Base-by-base conservation (phyloP, 257 asterid genomes). In the Solanum peruvianum region DNA sequence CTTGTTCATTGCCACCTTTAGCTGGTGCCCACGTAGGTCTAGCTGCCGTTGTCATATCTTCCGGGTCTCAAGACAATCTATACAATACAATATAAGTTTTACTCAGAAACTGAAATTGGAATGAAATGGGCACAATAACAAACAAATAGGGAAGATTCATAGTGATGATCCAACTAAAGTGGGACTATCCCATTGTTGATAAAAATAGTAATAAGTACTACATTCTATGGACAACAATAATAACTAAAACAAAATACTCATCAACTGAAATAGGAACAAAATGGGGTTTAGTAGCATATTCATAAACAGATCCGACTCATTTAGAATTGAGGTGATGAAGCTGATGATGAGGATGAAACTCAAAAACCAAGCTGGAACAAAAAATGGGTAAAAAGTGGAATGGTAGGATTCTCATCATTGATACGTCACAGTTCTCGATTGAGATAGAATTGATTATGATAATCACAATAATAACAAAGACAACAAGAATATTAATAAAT, bases 21-120 rank as follows among this genome's bases (percentile, higher is more conserved):
- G 99, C 99, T 67, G 99, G 99, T 85, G 99, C 99, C 99, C 99
- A 97, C 12, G 99, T 97, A 31, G 99, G 99, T 91, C 99, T 93
- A 7, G 99, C 99, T n/a, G 99, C 99, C 20, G 99, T 96, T 90
- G 98, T 96, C 98, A 95, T 95, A 45, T 18, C 67, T 47, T 47
- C 42, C 5, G 18, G 42, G 10, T 29, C 85, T 27, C 44, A n/a
- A n/a, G 37, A 76, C 14, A 78, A 44, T 78, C 84, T 78, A 45
- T 78, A 39, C 83, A 77, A 44, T 8, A 77, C 7, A 27, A 77
- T 25, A 35, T 23, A 77, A 44, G 0, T 45, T 44, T 8, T 25
- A 44, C 39, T 76, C 39, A 44, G n/a, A 77, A 25, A 2, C 23
- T 21, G 15, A 77, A 76, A 77, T 44, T 14, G 83, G 14, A 25